These are phyloP conservation scores for Oryza australiensis DNA, from an alignment of 176 grass and related monocot genomes.

Conservation along the genomic window DNA sequence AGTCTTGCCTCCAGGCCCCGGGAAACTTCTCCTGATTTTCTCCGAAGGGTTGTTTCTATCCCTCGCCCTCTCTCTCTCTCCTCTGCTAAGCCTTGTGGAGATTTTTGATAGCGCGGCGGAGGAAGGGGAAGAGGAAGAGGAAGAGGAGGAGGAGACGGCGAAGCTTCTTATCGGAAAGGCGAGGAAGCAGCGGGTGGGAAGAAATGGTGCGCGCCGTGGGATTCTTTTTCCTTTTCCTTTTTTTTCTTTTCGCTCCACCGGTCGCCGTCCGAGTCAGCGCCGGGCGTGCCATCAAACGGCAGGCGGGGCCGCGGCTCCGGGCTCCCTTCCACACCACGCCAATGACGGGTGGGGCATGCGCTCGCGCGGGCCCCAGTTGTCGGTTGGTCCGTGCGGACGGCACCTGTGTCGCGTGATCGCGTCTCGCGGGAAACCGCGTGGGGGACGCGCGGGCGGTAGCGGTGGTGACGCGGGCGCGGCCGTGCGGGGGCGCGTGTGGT, in stretches of 20 bases:
- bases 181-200: constrained; percentile 42
- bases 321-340: background rate
- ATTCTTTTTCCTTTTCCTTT: background rate
- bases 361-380: background rate
- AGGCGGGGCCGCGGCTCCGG: background rate
- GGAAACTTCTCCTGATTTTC: background rate
- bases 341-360: constrained; percentile 33
- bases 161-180: constrained; percentile 44
- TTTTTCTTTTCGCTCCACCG: background rate
- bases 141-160: constrained; percentile 1
- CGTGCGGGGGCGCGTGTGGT: background rate
- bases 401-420: background rate
- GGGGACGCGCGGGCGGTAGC: background rate
- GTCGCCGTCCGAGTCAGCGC: constrained; percentile 41
- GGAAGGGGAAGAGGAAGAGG: background rate
- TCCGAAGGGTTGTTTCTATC: background rate
- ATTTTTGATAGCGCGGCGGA: constrained; percentile 24
- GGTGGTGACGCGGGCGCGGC: background rate
- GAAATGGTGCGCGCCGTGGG: constrained; percentile 27
- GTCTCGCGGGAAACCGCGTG: constrained; percentile 9
- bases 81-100: background rate
- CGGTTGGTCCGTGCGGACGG: background rate
- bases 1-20: background rate
- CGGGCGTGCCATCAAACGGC: constrained; percentile 26
- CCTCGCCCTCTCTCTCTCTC: background rate